phyloP scores from a whole-genome alignment of 805 yeast species.

The Hanseniaspora mollemarum region DNA sequence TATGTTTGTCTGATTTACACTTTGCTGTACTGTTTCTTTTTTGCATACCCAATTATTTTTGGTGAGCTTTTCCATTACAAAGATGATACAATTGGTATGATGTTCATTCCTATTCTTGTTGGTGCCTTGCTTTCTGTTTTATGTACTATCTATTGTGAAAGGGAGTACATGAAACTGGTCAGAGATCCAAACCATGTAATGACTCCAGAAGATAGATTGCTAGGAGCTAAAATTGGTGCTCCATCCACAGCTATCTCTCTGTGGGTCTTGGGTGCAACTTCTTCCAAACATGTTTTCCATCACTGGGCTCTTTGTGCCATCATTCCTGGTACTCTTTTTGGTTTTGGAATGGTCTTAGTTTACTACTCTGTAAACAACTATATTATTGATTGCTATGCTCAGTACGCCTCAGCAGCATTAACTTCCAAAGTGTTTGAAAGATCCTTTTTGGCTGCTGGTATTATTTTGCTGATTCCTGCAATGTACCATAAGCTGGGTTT shows the following conservation, averaged over 20 bases:
- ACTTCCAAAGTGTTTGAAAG: constrained; percentile 74
- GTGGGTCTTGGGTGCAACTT: constrained; percentile 72
- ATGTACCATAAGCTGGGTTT: constrained; percentile 66
- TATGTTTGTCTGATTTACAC: constrained; percentile 85
- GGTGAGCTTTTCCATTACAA: constrained; percentile 61
- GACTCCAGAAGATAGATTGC: constrained; percentile 66
- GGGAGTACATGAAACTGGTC: constrained; percentile 41
- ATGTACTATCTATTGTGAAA: constrained; percentile 68
- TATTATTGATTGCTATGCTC: constrained; percentile 80
- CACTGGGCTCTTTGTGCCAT: constrained; percentile 61
- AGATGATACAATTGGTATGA: constrained; percentile 70
- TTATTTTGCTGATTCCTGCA: constrained; percentile 68
- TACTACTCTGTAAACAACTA: constrained; percentile 71
- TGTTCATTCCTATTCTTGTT: constrained; percentile 81
- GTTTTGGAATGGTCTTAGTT: constrained; percentile 65
- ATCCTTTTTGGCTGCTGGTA: constrained; percentile 59
- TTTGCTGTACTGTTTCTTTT: constrained; percentile 84
- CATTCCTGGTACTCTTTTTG: constrained; percentile 67
- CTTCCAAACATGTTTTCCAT: constrained; percentile 47
- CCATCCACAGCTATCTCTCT: constrained; percentile 73
- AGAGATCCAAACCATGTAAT: constrained; percentile 33
- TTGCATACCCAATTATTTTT: constrained; percentile 87
- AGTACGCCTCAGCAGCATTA: constrained; percentile 67
- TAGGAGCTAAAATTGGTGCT: constrained; percentile 74
- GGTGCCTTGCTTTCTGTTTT: constrained; percentile 67